A percentile compares a stretch with the other conserved stretches of the same genome.
Conservation (phyloP, 352 stramenopile genomes). For the Globisporangium nunn region DNA sequence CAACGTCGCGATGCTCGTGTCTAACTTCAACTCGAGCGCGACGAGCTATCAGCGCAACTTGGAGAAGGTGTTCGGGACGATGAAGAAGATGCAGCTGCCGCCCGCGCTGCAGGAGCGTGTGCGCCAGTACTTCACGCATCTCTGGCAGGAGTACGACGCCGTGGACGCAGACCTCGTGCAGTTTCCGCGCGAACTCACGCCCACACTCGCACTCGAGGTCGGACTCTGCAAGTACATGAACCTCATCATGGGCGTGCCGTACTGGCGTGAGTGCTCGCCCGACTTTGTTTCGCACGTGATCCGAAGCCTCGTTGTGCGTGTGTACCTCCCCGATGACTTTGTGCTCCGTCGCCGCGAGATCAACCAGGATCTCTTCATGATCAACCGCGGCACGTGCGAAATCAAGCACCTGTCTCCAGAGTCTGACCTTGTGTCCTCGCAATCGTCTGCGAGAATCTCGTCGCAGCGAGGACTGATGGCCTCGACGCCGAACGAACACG, state of each 20-base stretch:
- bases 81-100: constrained; percentile 43
- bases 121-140: constrained; percentile 59
- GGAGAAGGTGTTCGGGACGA: constrained; percentile 49
- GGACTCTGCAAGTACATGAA: constrained; percentile 69
- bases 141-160: constrained; percentile 64
- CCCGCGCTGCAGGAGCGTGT: constrained; percentile 41
- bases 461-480: not conserved
- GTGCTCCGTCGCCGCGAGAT: constrained; percentile 43
- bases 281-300: constrained; percentile 56
- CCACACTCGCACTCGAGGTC: constrained; percentile 59
- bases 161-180: constrained; percentile 42
- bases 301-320: constrained; percentile 33
- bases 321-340: constrained; percentile 63
- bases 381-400: constrained; percentile 52
- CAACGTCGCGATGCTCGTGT: constrained; percentile 49
- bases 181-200: constrained; percentile 50
- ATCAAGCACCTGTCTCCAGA: constrained; percentile 2
- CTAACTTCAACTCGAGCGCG: constrained; percentile 49
- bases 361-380: constrained; percentile 58
- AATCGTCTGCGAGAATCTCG: not conserved
- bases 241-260: constrained; percentile 37
- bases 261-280: constrained; percentile 28
- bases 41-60: constrained; percentile 63
- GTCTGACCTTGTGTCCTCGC: too few species aligned
- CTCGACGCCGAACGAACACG: not conserved